phyloP scores from a whole-genome alignment of 768 basidiomycete species.

The Lactifluus rugatus region DNA sequence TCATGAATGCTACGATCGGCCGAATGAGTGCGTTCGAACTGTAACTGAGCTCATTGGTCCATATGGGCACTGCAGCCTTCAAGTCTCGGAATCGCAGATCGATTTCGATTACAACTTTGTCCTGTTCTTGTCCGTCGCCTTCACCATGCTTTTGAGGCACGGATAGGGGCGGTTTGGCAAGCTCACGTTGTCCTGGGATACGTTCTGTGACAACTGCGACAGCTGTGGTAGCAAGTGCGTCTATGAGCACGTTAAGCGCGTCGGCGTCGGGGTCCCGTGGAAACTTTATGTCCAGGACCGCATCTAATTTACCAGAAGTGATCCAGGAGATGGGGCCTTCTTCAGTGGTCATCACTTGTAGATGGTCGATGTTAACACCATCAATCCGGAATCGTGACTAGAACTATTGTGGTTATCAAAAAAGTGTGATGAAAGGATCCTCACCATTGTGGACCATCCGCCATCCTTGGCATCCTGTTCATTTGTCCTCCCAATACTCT shows the following conservation, averaged over 20 bases:
- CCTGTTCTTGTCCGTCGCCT: conserved; percentile 29
- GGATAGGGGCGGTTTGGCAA: conserved; percentile 77
- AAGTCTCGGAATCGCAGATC: conserved; percentile 91
- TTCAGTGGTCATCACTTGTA: conserved; percentile 71
- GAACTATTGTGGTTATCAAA: background rate
- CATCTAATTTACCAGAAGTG: conserved; percentile 91
- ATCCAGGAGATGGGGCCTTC: conserved; percentile 97
- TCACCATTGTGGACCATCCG: conserved; percentile 40
- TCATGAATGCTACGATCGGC: conserved; percentile 98
- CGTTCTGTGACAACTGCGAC: conserved; percentile 45
- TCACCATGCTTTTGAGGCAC: conserved; percentile 46
- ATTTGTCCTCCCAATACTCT: conserved; percentile 87
- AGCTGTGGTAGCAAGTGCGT: conserved; percentile 63
- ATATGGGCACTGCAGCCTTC: conserved; percentile 91
- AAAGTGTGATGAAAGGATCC: background rate
- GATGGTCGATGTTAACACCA: conserved; percentile 91
- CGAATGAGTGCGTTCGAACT: conserved; percentile 87
- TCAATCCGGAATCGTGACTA: conserved; percentile 95
- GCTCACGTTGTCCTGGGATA: conserved; percentile 79
- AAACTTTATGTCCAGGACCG: conserved; percentile 96
- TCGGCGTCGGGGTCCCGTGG: conserved; percentile 67
- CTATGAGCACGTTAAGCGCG: conserved; percentile 78
- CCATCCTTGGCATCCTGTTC: conserved; percentile 78
- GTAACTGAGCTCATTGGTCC: conserved; percentile 80
- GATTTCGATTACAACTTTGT: conserved; percentile 74